Evolutionary conservation across 371 early-diverging fungal species (phyloP), one percentile per base, ranked within the genome.

Genomic region (Mortierella polycephala): DNA sequence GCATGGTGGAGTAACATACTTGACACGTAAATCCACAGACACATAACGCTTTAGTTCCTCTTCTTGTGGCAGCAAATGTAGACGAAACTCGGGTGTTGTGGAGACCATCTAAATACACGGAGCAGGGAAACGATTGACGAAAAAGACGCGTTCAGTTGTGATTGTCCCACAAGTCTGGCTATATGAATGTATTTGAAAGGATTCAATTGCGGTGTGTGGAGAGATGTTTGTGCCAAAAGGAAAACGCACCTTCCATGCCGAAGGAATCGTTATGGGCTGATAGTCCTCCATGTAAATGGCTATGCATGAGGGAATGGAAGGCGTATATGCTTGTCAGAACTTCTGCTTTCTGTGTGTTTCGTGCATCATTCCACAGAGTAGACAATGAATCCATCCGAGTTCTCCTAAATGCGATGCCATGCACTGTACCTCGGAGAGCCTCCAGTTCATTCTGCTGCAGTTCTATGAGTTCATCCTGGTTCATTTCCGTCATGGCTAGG

Each of bases 211-310:
- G 13, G 46, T 21, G 9, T 1, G 53, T 13, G 6, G 14, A n/a
- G 21, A 52, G 14, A 10, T 21, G 20, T 49, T 39, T 39, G 14
- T 39, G n/a, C 12, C 16, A 9, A 50, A 11, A 23, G 1, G 7
- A 14, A 49, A 18, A 44, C 51, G 23, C 81, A 85, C 91, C 85
- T 93, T 93, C 94, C 94, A 93, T 14, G 90, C 91, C 21, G 90
- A 87, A 41, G 88, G 86, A 16, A 87, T 83, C 39, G 81, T 83
- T 9, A 91, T 87, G 49, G 85, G 83, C 56, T 83, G 81, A 59
- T 85, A 93, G 71, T 93, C 94, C 12, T 93, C 92, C 92, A 91
- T 91, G 71, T 87, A 89, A 40, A 86, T 86, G 39, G 88, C 88
- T 70, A 69, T 63, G 41, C 4, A 46, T 18, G 50, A 50, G 30